phyloP scores from a whole-genome alignment of 495 filamentous ascomycete genomes.

The Tuber calosporum region DNA sequence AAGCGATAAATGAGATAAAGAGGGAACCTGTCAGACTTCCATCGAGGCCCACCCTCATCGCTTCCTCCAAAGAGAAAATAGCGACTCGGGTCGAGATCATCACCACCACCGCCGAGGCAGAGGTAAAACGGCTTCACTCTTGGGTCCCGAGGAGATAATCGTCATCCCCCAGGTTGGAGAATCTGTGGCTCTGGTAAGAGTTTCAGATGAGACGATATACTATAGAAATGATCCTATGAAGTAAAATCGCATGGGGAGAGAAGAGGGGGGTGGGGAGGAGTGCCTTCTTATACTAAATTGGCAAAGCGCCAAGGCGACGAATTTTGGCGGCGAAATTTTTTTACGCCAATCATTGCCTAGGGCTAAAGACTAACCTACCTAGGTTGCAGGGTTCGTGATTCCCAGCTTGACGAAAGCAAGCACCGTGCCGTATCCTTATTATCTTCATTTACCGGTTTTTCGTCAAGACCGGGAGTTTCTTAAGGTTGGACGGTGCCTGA shows the following conservation, averaged over 20 bases:
- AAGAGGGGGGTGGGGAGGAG: slow-evolving; percentile 34
- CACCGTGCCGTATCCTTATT: too few species aligned
- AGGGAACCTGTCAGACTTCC: slow-evolving; percentile 57
- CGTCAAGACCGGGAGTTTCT: too few species aligned
- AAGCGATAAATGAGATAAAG: slow-evolving; percentile 31
- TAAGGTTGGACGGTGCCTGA: too few species aligned
- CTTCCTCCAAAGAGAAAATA: slow-evolving; percentile 50
- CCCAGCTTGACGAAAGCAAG: too few species aligned
- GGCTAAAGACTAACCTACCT: not conserved
- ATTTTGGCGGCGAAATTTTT: slow-evolving; percentile 19
- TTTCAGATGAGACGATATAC: slow-evolving; percentile 72
- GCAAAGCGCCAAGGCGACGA: slow-evolving; percentile 12
- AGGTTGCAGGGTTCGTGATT: not conserved
- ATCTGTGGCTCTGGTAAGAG: slow-evolving; percentile 64
- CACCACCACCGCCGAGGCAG: slow-evolving; percentile 55
- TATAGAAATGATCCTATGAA: slow-evolving; percentile 89
- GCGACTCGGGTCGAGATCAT: slow-evolving; percentile 56
- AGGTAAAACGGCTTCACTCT: slow-evolving; percentile 51
- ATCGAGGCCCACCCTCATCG: slow-evolving; percentile 54
- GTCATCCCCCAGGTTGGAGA: slow-evolving; percentile 57
- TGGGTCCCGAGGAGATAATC: slow-evolving; percentile 53
- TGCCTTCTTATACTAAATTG: slow-evolving; percentile 19
- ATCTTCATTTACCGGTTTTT: too few species aligned
- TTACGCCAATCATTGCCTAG: not conserved
- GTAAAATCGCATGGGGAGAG: slow-evolving; percentile 44